Evolutionary conservation across 257 asterid species (phyloP).

Genomic region (Petrea volubilis): DNA sequence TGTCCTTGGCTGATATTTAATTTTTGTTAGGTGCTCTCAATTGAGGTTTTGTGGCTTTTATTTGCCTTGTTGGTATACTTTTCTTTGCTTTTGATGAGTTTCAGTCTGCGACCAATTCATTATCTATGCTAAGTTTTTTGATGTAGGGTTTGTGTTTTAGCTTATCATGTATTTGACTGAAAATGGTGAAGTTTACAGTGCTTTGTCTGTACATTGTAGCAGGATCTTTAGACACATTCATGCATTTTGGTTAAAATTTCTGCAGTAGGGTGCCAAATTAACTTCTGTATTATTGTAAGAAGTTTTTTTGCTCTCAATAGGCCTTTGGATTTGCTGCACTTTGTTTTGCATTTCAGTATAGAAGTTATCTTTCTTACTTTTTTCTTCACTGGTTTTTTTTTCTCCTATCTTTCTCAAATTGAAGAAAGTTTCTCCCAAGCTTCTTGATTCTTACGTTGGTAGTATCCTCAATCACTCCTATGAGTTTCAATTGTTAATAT

Average conservation of each 20-base stretch:
- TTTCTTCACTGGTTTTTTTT: no score
- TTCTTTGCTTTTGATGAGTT: neutral
- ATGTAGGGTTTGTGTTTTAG: neutral
- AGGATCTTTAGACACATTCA: neutral
- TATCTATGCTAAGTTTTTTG: no score
- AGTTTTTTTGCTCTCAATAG: neutral
- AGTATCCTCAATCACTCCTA: neutral
- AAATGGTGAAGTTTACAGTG: neutral
- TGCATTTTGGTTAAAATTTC: neutral
- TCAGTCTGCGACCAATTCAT: no score
- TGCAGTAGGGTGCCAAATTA: neutral
- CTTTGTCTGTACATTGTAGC: neutral
- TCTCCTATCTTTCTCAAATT: neutral
- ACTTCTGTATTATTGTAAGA: neutral
- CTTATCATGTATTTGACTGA: neutral
- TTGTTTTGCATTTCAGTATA: neutral
- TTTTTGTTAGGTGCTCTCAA: neutral
- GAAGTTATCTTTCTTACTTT: neutral
- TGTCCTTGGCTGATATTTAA: neutral
- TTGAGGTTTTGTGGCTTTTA: neutral
- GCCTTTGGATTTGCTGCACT: neutral
- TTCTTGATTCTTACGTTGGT: neutral
- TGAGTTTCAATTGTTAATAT: neutral
- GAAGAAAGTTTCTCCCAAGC: neutral
- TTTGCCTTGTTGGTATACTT: neutral